A percentile compares a stretch with the other conserved stretches of the same genome.
Conservation (phyloP, 371 early-diverging fungal species). For the Mortierella sp. region DNA sequence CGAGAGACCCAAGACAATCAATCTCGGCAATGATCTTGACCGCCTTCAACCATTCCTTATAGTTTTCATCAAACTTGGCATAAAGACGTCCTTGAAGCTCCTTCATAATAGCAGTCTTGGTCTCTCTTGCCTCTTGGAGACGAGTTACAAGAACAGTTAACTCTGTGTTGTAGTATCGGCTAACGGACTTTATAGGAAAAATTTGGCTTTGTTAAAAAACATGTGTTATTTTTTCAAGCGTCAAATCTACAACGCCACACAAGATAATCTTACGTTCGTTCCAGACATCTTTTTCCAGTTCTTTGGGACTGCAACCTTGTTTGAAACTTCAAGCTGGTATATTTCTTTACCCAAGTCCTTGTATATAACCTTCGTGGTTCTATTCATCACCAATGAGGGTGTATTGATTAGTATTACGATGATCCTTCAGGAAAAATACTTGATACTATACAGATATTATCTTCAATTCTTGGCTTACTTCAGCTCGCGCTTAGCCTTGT, state of each 20-base stretch:
- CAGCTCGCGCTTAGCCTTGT: conserved; percentile 70
- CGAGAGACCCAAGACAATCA: conserved; percentile 92
- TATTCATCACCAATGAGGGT: conserved; percentile 20
- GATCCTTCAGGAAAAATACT: not conserved
- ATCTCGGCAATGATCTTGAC: conserved; percentile 85
- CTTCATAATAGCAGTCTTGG: conserved; percentile 67
- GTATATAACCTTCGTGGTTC: conserved; percentile 72
- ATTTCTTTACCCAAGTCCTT: conserved; percentile 96
- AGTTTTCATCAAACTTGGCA: conserved; percentile 82
- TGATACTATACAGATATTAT: no score
- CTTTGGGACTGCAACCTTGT: conserved; percentile 79
- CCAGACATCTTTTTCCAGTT: conserved; percentile 85
- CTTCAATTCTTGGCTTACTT: conserved; percentile 56
- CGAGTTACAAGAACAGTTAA: conserved; percentile 76
- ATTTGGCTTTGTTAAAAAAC: not conserved
- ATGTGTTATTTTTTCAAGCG: no score
- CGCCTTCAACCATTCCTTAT: conserved; percentile 77
- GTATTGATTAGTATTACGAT: not conserved
- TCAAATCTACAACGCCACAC: no score
- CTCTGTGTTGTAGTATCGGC: conserved; percentile 89
- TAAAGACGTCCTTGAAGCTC: conserved; percentile 81
- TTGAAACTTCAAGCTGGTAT: conserved; percentile 94
- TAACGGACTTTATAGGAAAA: conserved; percentile 65
- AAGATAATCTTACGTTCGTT: conserved; percentile 70
- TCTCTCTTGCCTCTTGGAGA: conserved; percentile 90